Evolutionary conservation across 371 early-diverging fungal genomes (phyloP).

Genomic region (Lichtheimia ramosa): DNA sequence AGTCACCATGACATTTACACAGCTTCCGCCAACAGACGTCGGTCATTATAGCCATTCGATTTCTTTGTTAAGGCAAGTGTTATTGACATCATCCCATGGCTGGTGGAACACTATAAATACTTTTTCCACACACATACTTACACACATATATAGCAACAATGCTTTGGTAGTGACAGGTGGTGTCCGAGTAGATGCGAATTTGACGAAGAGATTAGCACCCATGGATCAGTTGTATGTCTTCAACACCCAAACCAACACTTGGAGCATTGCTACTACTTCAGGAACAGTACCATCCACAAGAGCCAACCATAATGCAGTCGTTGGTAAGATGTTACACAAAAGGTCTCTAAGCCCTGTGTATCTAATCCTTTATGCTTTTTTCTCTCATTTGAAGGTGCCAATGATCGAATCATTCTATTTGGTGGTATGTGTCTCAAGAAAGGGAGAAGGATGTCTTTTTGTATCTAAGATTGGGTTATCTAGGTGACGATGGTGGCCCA

Average conservation of each 20-base stretch:
- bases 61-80: constrained; percentile 32
- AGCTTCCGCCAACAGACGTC: constrained; percentile 15
- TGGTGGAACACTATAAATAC: too few species aligned
- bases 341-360: neutral
- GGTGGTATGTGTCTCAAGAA: constrained; percentile 32
- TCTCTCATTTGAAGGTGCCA: constrained; percentile 19
- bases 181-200: constrained; percentile 1
- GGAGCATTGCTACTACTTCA: constrained; percentile 18
- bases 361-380: neutral
- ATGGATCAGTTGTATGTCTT: constrained; percentile 25
- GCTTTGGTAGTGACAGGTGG: constrained; percentile 45
- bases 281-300: constrained; percentile 21
- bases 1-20: constrained; percentile 15
- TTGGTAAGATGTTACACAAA: constrained; percentile 29
- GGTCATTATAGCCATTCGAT: constrained; percentile 39
- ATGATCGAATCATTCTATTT: constrained; percentile 41
- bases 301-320: constrained; percentile 36
- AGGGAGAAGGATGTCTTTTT: neutral
- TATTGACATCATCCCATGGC: neutral
- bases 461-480: neutral
- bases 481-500: constrained; percentile 31
- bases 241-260: constrained; percentile 23
- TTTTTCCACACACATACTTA: neutral
- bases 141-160: constrained; percentile 25
- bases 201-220: constrained; percentile 10